phyloP scores from a whole-genome alignment of 2,329 filamentous ascomycete genomes.

The Trichophyton schoenleinii region DNA sequence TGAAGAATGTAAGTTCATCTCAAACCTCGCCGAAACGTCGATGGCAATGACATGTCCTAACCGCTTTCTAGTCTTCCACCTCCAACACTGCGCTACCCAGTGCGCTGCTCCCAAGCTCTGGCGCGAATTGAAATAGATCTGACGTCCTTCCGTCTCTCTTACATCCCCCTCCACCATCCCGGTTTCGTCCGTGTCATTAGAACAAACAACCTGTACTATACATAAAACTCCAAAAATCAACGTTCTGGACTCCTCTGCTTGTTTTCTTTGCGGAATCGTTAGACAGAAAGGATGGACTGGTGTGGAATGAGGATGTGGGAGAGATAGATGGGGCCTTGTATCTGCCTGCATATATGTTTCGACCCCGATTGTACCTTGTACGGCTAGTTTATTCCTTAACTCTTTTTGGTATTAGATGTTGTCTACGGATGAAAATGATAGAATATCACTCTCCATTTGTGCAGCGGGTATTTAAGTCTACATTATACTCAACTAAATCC shows the following conservation, averaged over 20 bases:
- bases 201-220: not conserved
- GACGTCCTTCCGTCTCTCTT: not conserved
- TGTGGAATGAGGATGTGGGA: not conserved
- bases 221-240: not conserved
- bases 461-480: too few relatives aligned
- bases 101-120: slow-evolving; percentile 97
- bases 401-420: not conserved
- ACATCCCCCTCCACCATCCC: not conserved
- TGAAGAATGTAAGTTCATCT: slow-evolving; percentile 79
- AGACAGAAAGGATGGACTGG: too few relatives aligned
- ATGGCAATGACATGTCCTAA: not conserved
- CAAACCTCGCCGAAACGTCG: not conserved
- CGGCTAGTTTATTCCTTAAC: not conserved
- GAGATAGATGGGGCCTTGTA: not conserved
- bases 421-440: not conserved
- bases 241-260: not conserved
- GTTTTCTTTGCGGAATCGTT: not conserved
- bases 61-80: slow-evolving; percentile 71
- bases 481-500: too few relatives aligned
- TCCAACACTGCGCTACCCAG: slow-evolving; percentile 83
- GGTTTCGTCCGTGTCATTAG: not conserved
- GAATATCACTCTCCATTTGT: not conserved
- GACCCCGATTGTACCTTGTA: not conserved
- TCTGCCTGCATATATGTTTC: not conserved
- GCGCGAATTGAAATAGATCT: slow-evolving; percentile 19